Percentiles rank a stretch among this genome's conserved stretches.
phyloP scores from a whole-genome alignment of 441 rosid species.

The Raphanus hybrid region DNA sequence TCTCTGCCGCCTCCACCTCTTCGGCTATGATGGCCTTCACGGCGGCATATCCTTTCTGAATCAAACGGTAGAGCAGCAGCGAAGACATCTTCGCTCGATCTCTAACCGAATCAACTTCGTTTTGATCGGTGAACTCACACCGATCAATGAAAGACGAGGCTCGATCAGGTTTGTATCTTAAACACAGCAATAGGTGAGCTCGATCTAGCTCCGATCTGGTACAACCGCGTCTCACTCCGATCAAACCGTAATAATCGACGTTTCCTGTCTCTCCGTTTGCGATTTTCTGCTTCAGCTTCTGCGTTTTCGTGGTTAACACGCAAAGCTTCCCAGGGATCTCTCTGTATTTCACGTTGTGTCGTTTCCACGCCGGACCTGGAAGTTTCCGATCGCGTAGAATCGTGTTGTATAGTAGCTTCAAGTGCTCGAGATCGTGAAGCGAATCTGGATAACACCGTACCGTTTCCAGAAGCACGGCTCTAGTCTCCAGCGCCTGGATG shows the following conservation, averaged over 20 bases:
- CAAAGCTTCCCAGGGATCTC: slow-evolving; percentile 82
- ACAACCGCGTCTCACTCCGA: slow-evolving; percentile 80
- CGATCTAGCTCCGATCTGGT: slow-evolving; percentile 82
- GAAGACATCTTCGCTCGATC: slow-evolving; percentile 83
- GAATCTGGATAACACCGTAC: slow-evolving; percentile 83
- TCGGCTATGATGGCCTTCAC: slow-evolving; percentile 62
- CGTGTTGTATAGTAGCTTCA: slow-evolving; percentile 78
- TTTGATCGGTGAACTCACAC: slow-evolving; percentile 78
- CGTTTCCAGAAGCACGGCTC: slow-evolving; percentile 75
- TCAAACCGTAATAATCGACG: slow-evolving; percentile 77
- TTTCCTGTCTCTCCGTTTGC: slow-evolving; percentile 76
- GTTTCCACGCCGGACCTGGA: slow-evolving; percentile 91
- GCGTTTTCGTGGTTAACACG: slow-evolving; percentile 62
- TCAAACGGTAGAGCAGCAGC: slow-evolving; percentile 74
- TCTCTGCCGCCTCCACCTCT: slow-evolving; percentile 69
- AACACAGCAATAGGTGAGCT: slow-evolving; percentile 68
- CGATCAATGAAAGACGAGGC: slow-evolving; percentile 67
- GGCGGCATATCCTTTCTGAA: slow-evolving; percentile 77
- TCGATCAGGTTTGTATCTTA: slow-evolving; percentile 84
- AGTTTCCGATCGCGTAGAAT: slow-evolving; percentile 79
- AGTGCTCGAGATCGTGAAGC: slow-evolving; percentile 83
- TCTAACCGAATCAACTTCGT: slow-evolving; percentile 68
- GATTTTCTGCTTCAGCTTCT: slow-evolving; percentile 68
- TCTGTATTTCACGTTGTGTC: slow-evolving; percentile 67
- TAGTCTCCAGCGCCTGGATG: slow-evolving; percentile 80